phyloP scores from a whole-genome alignment of 352 stramenopile species.

The Globisporangium uncinulatum region DNA sequence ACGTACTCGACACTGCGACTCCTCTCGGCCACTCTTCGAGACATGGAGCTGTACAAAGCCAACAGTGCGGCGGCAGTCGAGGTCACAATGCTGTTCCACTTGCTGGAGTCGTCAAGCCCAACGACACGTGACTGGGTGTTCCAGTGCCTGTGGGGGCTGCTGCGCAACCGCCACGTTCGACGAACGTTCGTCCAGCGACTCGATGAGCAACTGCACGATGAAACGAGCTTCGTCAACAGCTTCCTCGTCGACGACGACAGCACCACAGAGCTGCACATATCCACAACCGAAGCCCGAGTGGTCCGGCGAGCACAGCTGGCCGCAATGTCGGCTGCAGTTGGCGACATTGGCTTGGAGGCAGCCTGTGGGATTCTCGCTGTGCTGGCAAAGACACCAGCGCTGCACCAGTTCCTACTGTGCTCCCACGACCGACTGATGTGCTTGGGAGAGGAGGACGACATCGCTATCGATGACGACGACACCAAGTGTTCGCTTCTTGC shows the following conservation, averaged over 20 bases:
- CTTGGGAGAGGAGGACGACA: neutral
- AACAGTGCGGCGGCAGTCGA: neutral
- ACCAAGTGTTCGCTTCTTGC: neutral
- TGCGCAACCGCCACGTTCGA: neutral
- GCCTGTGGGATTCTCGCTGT: conserved; percentile 3
- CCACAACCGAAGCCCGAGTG: neutral
- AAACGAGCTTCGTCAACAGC: neutral
- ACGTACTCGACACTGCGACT: neutral
- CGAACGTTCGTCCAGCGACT: neutral
- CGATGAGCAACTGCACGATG: neutral
- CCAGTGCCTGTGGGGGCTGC: neutral
- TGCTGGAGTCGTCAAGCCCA: neutral
- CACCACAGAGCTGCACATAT: too few relatives aligned
- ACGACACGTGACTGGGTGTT: neutral
- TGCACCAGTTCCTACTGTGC: neutral
- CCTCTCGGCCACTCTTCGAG: neutral
- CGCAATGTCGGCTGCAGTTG: neutral
- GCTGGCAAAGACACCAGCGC: neutral
- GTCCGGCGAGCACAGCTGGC: neutral
- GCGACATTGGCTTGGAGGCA: neutral
- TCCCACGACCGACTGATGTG: neutral
- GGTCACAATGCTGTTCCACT: neutral
- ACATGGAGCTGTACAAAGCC: neutral
- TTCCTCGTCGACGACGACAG: too few relatives aligned
- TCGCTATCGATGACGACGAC: neutral